Conservation (phyloP, 2,329 filamentous ascomycete genomes). For the Sporothrix inflata region DNA sequence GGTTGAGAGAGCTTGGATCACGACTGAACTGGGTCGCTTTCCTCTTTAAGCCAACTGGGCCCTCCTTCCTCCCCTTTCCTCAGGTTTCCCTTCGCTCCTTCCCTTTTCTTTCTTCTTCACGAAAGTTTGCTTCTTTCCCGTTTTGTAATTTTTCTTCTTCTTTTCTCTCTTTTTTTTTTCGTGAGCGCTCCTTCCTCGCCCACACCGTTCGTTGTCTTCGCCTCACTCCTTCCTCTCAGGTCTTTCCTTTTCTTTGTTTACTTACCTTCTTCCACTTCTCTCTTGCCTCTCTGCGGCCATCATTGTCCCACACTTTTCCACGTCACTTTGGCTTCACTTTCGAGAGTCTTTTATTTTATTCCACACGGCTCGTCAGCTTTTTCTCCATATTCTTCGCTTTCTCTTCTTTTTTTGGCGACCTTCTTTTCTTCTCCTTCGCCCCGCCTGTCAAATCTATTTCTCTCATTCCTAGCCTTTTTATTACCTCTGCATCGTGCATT, state of each 20-base stretch:
- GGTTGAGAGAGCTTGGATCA: constrained; percentile 24
- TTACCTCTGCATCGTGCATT: neutral
- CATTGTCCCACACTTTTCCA: neutral
- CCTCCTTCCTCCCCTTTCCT: neutral
- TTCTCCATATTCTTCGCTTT: constrained; percentile 11
- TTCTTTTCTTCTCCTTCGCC: neutral
- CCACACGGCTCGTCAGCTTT: constrained; percentile 20
- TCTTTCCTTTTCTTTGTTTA: constrained; percentile 24
- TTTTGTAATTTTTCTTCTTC: constrained; percentile 2
- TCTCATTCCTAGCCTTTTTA: neutral
- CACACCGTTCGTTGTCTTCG: constrained; percentile 1
- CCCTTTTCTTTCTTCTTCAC: constrained; percentile 17
- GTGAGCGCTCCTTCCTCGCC: constrained; percentile 20
- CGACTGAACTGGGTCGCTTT: constrained; percentile 21
- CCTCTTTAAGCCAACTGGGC: constrained; percentile 23
- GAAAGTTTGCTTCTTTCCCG: neutral
- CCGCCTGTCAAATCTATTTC: constrained; percentile 4
- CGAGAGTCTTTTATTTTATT: neutral
- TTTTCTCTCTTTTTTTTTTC: neutral
- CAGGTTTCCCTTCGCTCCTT: constrained; percentile 14
- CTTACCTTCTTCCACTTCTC: neutral
- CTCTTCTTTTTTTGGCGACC: neutral
- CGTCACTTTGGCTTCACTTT: constrained; percentile 6
- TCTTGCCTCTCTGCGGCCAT: neutral
- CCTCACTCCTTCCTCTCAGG: constrained; percentile 15